These are phyloP conservation scores for Fragaria nilgerrensis DNA, from an alignment of 306 rosid genomes.

Conservation along the genomic window DNA sequence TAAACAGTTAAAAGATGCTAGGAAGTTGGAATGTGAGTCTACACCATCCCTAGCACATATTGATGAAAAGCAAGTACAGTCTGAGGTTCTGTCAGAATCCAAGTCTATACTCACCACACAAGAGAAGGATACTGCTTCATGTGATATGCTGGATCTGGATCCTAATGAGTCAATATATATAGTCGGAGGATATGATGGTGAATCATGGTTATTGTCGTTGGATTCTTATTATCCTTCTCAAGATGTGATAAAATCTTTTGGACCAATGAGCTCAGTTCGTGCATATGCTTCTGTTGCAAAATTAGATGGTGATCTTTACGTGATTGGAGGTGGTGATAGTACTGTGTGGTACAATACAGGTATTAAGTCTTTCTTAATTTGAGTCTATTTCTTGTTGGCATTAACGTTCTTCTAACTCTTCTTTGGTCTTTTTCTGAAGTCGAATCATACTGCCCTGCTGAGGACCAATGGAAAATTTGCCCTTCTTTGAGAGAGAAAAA, in stretches of 20 bases:
- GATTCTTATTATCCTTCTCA: constrained; percentile 54
- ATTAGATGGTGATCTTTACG: constrained; percentile 49
- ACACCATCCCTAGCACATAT: constrained; percentile 22
- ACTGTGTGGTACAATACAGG: constrained; percentile 49
- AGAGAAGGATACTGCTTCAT: constrained; percentile 24
- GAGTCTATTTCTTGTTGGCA: constrained; percentile 7
- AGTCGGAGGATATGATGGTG: constrained; percentile 71
- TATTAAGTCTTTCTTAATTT: constrained; percentile 23
- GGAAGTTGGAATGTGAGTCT: constrained; percentile 30
- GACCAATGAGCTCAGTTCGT: constrained; percentile 41
- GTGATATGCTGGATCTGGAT: constrained; percentile 41
- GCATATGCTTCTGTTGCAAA: constrained; percentile 45
- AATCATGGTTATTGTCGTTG: constrained; percentile 47
- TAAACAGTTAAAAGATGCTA: constrained; percentile 40
- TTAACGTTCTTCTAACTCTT: constrained; percentile 16
- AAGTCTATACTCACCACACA: constrained; percentile 23
- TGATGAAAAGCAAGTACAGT: constrained; percentile 34
- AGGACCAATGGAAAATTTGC: constrained; percentile 56
- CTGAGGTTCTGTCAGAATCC: constrained; percentile 47
- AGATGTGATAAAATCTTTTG: constrained; percentile 41
- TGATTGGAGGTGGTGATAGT: constrained; percentile 48
- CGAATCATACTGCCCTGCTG: constrained; percentile 56
- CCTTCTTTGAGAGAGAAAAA: constrained; percentile 64
- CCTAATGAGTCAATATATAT: constrained; percentile 57
- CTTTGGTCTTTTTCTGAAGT: constrained; percentile 44